Evolutionary conservation across 371 early-diverging fungal genomes (phyloP), one percentile per base, ranked within the genome.

Genomic region (Polyrhizophydium stewartii): DNA sequence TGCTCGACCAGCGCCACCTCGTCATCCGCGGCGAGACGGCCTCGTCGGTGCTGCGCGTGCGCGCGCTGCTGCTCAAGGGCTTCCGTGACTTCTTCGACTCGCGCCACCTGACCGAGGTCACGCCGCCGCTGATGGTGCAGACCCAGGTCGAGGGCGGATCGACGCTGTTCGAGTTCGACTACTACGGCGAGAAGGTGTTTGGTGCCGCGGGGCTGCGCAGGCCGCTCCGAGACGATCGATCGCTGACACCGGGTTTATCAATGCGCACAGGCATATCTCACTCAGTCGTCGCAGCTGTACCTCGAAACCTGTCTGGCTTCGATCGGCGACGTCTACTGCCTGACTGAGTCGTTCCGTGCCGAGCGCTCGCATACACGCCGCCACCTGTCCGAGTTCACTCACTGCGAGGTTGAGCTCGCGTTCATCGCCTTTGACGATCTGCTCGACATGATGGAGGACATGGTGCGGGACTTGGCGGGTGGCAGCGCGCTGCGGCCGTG

Each of bases 61-160:
- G 99, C 61, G 83, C 94, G 40, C 73, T 89, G 47, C 84, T 96
- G 17, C 79, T 99, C 78, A 88, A 87, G 58, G 89, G 92, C 10
- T 95, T 98, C 88, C 92, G 99, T 73, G 91, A 91, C 61, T 93
- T 92, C 83, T 99, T 95, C 75, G 89, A 92, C 45, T 65, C 75
- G 51, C 83, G 84, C 38, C 85, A 87, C 13, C 92, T 92, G 71
- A 83, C 82, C 58, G 99, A 99, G 80, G 92, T 99, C 33, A 99
- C 94, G 12, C 99, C 99, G 30, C 99, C 99, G 25, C 90, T 94
- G 69, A 91, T 99, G 91, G 99, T 99, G n/a, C 98, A 99, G 81
- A 99, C 99, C 51, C 98, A 99, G 77, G 99, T 98, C 27, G 99
- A 99, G 82, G 99, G 99, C 66, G 99, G 99, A 16, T 85, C 91